Evolutionary conservation across 345 rosid species (phyloP), one percentile per base, ranked within the genome.

Genomic region (Crucihimalaya himalaica): DNA sequence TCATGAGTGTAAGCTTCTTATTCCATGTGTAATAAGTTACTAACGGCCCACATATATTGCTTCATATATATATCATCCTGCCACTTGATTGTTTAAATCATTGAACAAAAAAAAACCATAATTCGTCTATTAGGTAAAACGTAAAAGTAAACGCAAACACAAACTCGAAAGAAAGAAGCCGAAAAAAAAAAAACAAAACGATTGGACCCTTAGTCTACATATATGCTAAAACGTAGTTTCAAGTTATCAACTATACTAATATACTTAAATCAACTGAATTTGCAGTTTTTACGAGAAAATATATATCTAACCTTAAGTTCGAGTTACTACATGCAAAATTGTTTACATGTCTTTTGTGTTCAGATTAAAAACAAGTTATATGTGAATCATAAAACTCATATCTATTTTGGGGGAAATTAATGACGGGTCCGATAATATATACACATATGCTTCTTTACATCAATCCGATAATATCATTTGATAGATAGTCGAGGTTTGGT

Each of bases 181-280:
- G n/a, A n/a, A n/a, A 15, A 2, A n/a, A 42, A 6, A 1, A 29
- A 29, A 29, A 6, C 32, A 20, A 8, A n/a, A n/a, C 5, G 2
- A 57, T 18, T 40, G 20, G 34, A 55, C 29, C 40, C 28, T 15
- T 23, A 51, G 20, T 68, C 40, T 68, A 68, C 43, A 21, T 15
- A 52, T n/a, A n/a, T n/a, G n/a, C n/a, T n/a, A 68, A 18, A 67
- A 55, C 14, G 28, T 55, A 68, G 29, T 28, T 42, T 29, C 51
- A 23, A 62, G 21, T 42, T 58, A 21, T 25, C 66, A 31, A 31
- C 46, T 56, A 46, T 46, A 46, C 8, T 47, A 31, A 32, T 62
- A 27, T 28, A 13, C n/a, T 25, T 43, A 47, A 47, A 64, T 48
- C 28, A 31, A 0, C 31, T 48, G 13, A 34, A 37, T n/a, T 13